A percentile compares a stretch with the other conserved stretches of the same genome.
Evolutionary conservation across 2,329 filamentous ascomycete genomes (phyloP).

Genomic region (Aspergillus luchuensis): DNA sequence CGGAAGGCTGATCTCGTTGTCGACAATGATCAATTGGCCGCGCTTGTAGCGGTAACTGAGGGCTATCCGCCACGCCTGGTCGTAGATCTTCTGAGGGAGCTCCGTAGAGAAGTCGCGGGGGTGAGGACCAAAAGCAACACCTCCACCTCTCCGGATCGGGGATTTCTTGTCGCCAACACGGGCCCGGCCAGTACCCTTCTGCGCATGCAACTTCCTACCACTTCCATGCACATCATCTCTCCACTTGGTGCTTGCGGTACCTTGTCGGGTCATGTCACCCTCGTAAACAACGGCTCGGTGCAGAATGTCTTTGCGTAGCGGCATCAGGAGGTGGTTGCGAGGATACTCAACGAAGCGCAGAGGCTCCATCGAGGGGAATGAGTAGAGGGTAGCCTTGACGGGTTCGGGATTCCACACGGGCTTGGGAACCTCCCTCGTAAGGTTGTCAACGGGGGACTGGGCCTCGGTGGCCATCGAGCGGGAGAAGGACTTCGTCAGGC

Average conservation of each 20-base stretch:
- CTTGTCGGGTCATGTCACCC: slow-evolving; percentile 82
- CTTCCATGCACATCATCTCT: slow-evolving; percentile 83
- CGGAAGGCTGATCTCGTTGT: slow-evolving; percentile 71
- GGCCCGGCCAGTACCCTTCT: slow-evolving; percentile 83
- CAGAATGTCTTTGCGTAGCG: slow-evolving; percentile 85
- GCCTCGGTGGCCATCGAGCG: slow-evolving; percentile 55
- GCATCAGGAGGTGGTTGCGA: slow-evolving; percentile 79
- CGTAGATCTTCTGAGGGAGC: slow-evolving; percentile 87
- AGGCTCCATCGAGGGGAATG: slow-evolving; percentile 87
- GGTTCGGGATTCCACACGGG: slow-evolving; percentile 52
- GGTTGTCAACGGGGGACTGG: slow-evolving; percentile 30
- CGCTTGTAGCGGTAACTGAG: slow-evolving; percentile 86
- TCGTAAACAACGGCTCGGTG: slow-evolving; percentile 92
- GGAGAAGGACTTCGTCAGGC: slow-evolving; percentile 39
- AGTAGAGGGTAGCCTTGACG: slow-evolving; percentile 83
- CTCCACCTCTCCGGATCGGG: slow-evolving; percentile 80
- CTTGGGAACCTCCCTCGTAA: slow-evolving; percentile 30
- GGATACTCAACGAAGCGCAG: slow-evolving; percentile 75
- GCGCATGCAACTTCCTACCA: slow-evolving; percentile 75
- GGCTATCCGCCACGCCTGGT: slow-evolving; percentile 91
- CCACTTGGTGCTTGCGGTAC: slow-evolving; percentile 81
- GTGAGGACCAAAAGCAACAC: slow-evolving; percentile 85
- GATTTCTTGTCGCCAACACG: slow-evolving; percentile 80
- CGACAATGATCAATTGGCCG: slow-evolving; percentile 83
- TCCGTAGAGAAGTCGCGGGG: slow-evolving; percentile 86